Evolutionary conservation across 2,329 filamentous ascomycete genomes (phyloP).

Genomic region (Colletotrichum plurivorum): DNA sequence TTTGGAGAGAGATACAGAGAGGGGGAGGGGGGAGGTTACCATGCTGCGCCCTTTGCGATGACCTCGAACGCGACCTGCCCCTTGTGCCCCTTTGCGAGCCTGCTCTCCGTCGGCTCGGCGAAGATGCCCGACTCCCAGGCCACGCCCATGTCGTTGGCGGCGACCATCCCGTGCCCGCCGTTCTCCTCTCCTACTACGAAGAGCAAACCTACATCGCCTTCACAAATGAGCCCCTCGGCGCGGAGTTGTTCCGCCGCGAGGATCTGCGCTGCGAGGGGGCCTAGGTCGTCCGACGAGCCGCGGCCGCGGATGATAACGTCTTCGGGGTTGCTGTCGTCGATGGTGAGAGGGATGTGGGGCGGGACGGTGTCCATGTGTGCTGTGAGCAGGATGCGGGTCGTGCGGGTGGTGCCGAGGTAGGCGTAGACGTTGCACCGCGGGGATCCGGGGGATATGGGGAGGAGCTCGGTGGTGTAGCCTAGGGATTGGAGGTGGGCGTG

Average conservation of each 20-base stretch:
- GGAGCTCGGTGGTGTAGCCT: conserved; percentile 53
- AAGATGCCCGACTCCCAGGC: conserved; percentile 49
- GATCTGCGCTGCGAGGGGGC: conserved; percentile 48
- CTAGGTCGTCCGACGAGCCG: conserved; percentile 55
- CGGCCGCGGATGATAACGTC: conserved; percentile 60
- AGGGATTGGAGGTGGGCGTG: conserved; percentile 48
- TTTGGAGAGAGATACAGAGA: too few relatives aligned
- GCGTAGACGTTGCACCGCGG: conserved; percentile 56
- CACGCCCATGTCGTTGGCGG: conserved; percentile 56
- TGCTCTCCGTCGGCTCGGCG: conserved; percentile 46
- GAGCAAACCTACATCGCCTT: conserved; percentile 42
- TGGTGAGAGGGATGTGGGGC: conserved; percentile 66
- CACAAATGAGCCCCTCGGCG: conserved; percentile 30
- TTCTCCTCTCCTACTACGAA: conserved; percentile 47
- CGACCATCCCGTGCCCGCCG: conserved; percentile 44
- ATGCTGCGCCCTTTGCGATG: conserved; percentile 46
- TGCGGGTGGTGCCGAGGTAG: conserved; percentile 49
- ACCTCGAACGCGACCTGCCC: conserved; percentile 48
- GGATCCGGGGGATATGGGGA: conserved; percentile 50
- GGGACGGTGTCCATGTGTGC: conserved; percentile 59
- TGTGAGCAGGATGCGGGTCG: conserved; percentile 51
- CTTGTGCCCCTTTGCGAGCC: conserved; percentile 46
- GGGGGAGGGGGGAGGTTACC: conserved; percentile 26
- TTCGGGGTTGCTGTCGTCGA: conserved; percentile 40
- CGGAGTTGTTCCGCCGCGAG: conserved; percentile 42